Evolutionary conservation across 2,329 filamentous ascomycete genomes (phyloP).

Genomic region (Colletotrichum endophyticum): DNA sequence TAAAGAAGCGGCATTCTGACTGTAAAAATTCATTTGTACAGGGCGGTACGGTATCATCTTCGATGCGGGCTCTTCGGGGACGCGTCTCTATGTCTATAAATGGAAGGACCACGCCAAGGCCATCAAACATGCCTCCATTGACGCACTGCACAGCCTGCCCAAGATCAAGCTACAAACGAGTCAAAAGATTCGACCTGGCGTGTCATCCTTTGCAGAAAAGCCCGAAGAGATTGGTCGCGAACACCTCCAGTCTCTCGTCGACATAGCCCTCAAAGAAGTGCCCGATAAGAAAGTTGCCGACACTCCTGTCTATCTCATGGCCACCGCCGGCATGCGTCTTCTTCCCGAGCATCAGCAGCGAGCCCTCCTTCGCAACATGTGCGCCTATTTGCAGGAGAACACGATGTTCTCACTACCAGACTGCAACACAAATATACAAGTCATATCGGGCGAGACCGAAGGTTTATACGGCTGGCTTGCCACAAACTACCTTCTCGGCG

Average conservation of each 20-base stretch:
- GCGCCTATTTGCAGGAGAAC: slow-evolving; percentile 77
- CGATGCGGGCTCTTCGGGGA: slow-evolving; percentile 97
- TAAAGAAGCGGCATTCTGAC: neutral
- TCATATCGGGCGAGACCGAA: slow-evolving; percentile 95
- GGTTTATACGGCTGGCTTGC: slow-evolving; percentile 97
- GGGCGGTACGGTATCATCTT: slow-evolving; percentile 90
- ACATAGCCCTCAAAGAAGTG: slow-evolving; percentile 81
- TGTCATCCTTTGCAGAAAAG: slow-evolving; percentile 86
- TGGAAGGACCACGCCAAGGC: slow-evolving; percentile 83
- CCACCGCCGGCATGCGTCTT: slow-evolving; percentile 93
- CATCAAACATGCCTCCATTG: slow-evolving; percentile 48
- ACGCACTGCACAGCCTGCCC: slow-evolving; percentile 73
- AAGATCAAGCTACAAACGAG: slow-evolving; percentile 84
- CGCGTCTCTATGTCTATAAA: slow-evolving; percentile 90
- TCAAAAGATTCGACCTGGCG: slow-evolving; percentile 91
- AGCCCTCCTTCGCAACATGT: slow-evolving; percentile 77
- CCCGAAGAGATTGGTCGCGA: slow-evolving; percentile 80
- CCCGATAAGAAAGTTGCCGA: slow-evolving; percentile 77
- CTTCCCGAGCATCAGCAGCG: slow-evolving; percentile 76
- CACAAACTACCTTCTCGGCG: slow-evolving; percentile 91
- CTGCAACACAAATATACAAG: slow-evolving; percentile 86
- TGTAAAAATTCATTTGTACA: slow-evolving; percentile 27
- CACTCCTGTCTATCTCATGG: slow-evolving; percentile 93
- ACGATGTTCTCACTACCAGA: slow-evolving; percentile 89
- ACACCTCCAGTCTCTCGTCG: slow-evolving; percentile 79